phyloP scores from a whole-genome alignment of 2,329 filamentous ascomycete species.

The Pleomassaria siparia region DNA sequence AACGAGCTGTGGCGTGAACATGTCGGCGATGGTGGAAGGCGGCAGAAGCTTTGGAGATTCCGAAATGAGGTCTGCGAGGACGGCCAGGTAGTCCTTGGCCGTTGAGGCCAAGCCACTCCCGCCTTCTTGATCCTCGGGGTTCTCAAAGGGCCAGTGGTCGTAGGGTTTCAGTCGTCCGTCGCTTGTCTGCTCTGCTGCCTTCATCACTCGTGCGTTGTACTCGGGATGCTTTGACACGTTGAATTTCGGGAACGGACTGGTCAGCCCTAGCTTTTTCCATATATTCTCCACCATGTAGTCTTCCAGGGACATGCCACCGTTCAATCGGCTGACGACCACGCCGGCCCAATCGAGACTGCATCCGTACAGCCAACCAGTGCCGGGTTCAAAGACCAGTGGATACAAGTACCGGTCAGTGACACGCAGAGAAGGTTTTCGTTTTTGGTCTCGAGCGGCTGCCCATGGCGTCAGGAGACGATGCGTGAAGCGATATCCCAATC shows the following conservation, averaged over 20 bases:
- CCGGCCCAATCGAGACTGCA: conserved; percentile 53
- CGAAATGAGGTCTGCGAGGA: conserved; percentile 24
- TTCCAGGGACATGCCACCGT: conserved; percentile 39
- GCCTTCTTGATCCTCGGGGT: conserved; percentile 17
- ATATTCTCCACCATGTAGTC: conserved; percentile 48
- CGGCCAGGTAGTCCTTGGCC: conserved; percentile 23
- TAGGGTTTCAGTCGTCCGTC: conserved; percentile 20
- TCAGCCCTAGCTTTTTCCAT: conserved; percentile 45
- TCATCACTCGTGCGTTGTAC: conserved; percentile 19
- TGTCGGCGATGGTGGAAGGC: conserved; percentile 16
- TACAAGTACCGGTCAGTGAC: conserved; percentile 37
- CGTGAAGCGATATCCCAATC: conserved; percentile 47
- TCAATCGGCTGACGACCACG: conserved; percentile 45
- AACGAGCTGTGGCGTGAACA: conserved; percentile 27
- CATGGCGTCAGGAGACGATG: conserved; percentile 47
- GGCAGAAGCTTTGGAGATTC: conserved; percentile 17
- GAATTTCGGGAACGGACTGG: conserved; percentile 23
- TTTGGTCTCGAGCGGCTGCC: conserved; percentile 38
- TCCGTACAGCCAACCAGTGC: conserved; percentile 55
- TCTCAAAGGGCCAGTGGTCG: conserved; percentile 12
- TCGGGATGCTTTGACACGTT: conserved; percentile 18
- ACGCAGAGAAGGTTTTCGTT: conserved; percentile 12
- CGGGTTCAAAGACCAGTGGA: conserved; percentile 33
- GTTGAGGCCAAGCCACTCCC: conserved; percentile 24
- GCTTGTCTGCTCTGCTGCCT: conserved; percentile 15